Conservation (phyloP, 2,329 filamentous ascomycete species). For the Calcarisporium arbuscula region DNA sequence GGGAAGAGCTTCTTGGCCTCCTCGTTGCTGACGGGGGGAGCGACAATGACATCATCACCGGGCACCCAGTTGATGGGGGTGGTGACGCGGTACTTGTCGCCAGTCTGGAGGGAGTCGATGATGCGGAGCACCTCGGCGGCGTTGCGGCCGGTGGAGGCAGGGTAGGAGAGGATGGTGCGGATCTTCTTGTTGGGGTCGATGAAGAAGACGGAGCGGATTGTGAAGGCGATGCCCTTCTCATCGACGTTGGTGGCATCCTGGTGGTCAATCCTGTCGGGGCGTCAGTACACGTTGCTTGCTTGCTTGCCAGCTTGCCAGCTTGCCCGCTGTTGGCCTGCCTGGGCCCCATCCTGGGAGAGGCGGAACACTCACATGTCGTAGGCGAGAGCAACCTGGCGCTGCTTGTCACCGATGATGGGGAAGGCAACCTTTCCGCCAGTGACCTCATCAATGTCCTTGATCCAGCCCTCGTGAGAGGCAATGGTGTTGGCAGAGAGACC, state of each 20-base stretch:
- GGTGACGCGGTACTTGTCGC: conserved; percentile 81
- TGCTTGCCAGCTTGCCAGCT: not conserved
- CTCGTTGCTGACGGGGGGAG: conserved; percentile 73
- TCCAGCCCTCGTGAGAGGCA: conserved; percentile 79
- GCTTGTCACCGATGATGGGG: conserved; percentile 77
- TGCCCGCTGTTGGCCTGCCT: not conserved
- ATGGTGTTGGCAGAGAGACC: conserved; percentile 84
- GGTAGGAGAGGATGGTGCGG: conserved; percentile 86
- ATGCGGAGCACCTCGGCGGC: conserved; percentile 72
- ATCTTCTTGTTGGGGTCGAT: conserved; percentile 94
- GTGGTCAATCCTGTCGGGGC: conserved; percentile 58
- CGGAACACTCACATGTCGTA: conserved; percentile 65
- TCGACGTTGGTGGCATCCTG: conserved; percentile 78
- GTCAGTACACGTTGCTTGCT: conserved; percentile 5
- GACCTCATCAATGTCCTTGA: conserved; percentile 80
- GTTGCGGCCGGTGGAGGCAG: conserved; percentile 83
- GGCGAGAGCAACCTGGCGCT: conserved; percentile 65
- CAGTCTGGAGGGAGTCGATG: conserved; percentile 72
- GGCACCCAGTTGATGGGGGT: conserved; percentile 88
- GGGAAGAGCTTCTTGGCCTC: conserved; percentile 87
- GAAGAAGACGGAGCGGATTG: conserved; percentile 90
- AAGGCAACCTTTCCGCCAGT: conserved; percentile 64
- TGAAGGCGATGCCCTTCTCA: conserved; percentile 79
- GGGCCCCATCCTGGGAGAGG: not conserved
- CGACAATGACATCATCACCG: conserved; percentile 89